Conservation (phyloP, 2,329 filamentous ascomycete genomes). For the Cladosporium cucumerinum region DNA sequence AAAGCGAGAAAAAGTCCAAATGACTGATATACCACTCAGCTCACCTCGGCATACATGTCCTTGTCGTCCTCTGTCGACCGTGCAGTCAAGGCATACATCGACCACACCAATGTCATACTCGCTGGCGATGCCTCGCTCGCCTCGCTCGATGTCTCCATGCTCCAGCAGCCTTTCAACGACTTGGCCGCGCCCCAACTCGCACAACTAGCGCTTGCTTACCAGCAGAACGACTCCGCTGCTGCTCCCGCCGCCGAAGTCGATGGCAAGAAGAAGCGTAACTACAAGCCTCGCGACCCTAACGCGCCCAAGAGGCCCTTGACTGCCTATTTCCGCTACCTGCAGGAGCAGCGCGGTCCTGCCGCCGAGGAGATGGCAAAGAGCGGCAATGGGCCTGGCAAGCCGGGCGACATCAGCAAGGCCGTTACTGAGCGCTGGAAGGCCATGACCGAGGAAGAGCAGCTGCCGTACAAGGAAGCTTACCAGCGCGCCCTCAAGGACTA, state of each 20-base stretch:
- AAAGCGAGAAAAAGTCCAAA: constrained; percentile 2
- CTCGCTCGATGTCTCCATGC: constrained; percentile 33
- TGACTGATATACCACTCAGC: constrained; percentile 52
- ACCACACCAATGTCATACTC: constrained; percentile 81
- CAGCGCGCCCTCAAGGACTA: constrained; percentile 55
- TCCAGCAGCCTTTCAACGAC: constrained; percentile 30
- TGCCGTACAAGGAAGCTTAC: constrained; percentile 61
- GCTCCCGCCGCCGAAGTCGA: constrained; percentile 17
- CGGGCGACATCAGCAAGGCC: constrained; percentile 83
- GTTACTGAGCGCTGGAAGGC: constrained; percentile 81
- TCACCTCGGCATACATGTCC: constrained; percentile 72
- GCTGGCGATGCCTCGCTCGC: constrained; percentile 42
- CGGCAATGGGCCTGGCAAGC: constrained; percentile 64
- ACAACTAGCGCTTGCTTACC: constrained; percentile 23
- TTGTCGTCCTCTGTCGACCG: constrained; percentile 76
- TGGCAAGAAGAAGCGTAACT: constrained; percentile 32
- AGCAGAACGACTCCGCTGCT: constrained; percentile 18
- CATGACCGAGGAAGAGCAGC: constrained; percentile 71
- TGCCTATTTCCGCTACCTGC: constrained; percentile 93
- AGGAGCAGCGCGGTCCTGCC: constrained; percentile 79
- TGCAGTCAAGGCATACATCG: constrained; percentile 78
- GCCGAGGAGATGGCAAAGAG: constrained; percentile 58
- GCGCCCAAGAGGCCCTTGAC: constrained; percentile 92
- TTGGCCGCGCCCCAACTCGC: constrained; percentile 27
- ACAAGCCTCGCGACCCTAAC: constrained; percentile 71